phyloP scores from a whole-genome alignment of 176 grass and related monocot species.

The Ananas comosus region DNA sequence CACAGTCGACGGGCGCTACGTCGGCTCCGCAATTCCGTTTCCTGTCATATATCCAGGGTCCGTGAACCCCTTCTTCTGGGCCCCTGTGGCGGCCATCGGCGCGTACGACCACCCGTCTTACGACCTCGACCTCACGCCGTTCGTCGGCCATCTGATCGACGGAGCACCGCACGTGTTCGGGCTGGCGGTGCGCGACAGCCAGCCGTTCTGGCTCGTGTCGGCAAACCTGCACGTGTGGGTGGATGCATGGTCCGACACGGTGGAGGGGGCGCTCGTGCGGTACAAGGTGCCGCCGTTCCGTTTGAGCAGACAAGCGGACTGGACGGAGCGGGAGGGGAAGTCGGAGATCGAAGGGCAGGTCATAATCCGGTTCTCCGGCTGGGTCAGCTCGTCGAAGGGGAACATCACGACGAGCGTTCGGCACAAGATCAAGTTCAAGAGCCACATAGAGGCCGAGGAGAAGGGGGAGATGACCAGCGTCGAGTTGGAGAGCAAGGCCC shows the following conservation, averaged over 20 bases:
- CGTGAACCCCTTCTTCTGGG: slow-evolving; percentile 54
- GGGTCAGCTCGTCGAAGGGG: slow-evolving; percentile 42
- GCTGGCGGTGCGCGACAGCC: slow-evolving; percentile 37
- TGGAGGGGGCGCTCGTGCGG: slow-evolving; percentile 28
- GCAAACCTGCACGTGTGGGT: slow-evolving; percentile 61
- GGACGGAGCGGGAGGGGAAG: slow-evolving; percentile 25
- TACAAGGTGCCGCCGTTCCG: slow-evolving; percentile 14
- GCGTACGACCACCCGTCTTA: slow-evolving; percentile 49
- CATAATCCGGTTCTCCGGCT: slow-evolving; percentile 36
- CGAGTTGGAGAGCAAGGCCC: slow-evolving; percentile 2
- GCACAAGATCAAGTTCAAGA: slow-evolving; percentile 17
- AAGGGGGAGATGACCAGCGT: slow-evolving; percentile 6
- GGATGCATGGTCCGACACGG: slow-evolving; percentile 32
- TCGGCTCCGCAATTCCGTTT: slow-evolving; percentile 52
- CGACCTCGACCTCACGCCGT: slow-evolving; percentile 53
- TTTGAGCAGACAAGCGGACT: slow-evolving; percentile 16
- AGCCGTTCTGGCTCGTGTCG: slow-evolving; percentile 42
- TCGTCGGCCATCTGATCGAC: slow-evolving; percentile 44
- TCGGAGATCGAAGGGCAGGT: slow-evolving; percentile 30
- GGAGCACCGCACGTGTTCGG: slow-evolving; percentile 39
- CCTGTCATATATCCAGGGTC: slow-evolving; percentile 48
- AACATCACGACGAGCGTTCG: slow-evolving; percentile 27
- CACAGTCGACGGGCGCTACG: slow-evolving; percentile 29
- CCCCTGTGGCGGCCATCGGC: slow-evolving; percentile 40
- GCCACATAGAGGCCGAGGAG: slow-evolving; percentile 9